These are phyloP conservation scores for Atkinsonella texensis DNA, from an alignment of 2,329 filamentous ascomycete species.

Conservation along the genomic window DNA sequence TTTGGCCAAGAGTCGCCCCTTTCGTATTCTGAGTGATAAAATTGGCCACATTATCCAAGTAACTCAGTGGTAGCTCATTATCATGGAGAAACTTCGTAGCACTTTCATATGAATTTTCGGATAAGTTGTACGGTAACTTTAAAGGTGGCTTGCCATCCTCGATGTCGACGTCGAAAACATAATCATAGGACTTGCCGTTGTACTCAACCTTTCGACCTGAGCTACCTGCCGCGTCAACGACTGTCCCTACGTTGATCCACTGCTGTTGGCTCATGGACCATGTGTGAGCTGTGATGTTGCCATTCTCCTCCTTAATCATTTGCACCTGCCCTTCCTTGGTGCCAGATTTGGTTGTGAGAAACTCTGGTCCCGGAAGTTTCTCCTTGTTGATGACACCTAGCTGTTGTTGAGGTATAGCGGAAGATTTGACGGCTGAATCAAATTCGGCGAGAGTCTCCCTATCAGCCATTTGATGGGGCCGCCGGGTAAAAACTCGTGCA, in stretches of 20 bases:
- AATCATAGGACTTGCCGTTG: slow-evolving; percentile 83
- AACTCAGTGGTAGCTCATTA: slow-evolving; percentile 77
- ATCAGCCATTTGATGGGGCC: slow-evolving; percentile 55
- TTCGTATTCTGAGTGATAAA: slow-evolving; percentile 88
- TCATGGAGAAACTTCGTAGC: slow-evolving; percentile 83
- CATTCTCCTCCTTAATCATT: slow-evolving; percentile 75
- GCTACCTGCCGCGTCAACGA: slow-evolving; percentile 79
- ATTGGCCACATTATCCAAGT: slow-evolving; percentile 82
- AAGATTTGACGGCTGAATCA: slow-evolving; percentile 69
- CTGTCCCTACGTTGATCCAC: slow-evolving; percentile 87
- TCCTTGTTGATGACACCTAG: slow-evolving; percentile 81
- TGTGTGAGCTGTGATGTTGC: slow-evolving; percentile 72
- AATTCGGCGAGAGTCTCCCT: slow-evolving; percentile 59
- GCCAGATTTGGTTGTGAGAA: slow-evolving; percentile 67
- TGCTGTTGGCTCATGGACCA: slow-evolving; percentile 64
- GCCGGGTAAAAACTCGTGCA: slow-evolving; percentile 73
- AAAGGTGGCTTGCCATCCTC: slow-evolving; percentile 86
- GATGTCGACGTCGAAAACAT: slow-evolving; percentile 92
- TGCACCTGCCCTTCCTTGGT: slow-evolving; percentile 96
- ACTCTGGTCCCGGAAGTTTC: slow-evolving; percentile 78
- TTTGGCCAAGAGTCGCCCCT: slow-evolving; percentile 67
- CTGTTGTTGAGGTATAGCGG: slow-evolving; percentile 79
- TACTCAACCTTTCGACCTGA: slow-evolving; percentile 67
- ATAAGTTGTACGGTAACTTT: slow-evolving; percentile 88
- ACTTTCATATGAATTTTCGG: slow-evolving; percentile 83